Conservation (phyloP, 2,329 filamentous ascomycete species). For the Zymoseptoria tritici region DNA sequence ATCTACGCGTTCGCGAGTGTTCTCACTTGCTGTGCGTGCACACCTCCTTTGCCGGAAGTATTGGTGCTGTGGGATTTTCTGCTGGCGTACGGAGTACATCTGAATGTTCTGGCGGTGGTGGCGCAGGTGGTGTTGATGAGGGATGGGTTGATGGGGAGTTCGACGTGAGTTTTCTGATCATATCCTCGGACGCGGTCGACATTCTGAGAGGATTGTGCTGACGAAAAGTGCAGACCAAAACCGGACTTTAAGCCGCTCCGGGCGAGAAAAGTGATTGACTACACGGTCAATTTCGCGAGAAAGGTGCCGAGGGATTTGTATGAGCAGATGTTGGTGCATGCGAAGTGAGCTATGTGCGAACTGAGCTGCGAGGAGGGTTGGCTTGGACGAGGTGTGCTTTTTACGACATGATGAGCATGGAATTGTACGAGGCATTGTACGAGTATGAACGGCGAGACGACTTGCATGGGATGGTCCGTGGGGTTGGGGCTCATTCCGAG, state of each 20-base stretch:
- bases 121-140: conserved; percentile 87
- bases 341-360: too few species aligned
- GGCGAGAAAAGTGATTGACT: conserved; percentile 32
- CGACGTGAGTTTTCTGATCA: conserved; percentile 54
- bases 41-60: conserved; percentile 88
- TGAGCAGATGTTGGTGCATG: conserved; percentile 80
- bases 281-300: conserved; percentile 77
- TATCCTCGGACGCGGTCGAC: neutral
- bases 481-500: too few species aligned
- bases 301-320: conserved; percentile 90
- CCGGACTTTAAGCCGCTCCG: conserved; percentile 37
- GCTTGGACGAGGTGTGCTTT: neutral
- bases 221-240: conserved; percentile 61
- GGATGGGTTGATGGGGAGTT: conserved; percentile 71
- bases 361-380: too few species aligned
- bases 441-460: neutral
- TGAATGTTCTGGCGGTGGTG: conserved; percentile 95
- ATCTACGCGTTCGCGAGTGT: conserved; percentile 96
- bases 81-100: conserved; percentile 87
- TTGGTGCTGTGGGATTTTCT: conserved; percentile 93
- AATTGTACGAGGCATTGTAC: neutral
- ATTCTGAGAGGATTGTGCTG: neutral
- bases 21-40: conserved; percentile 89
- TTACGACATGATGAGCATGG: neutral
- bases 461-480: neutral